A percentile compares a stretch with the other conserved stretches of the same genome.
These are phyloP conservation scores for Eucalyptus sideroxylon DNA, from an alignment of 345 rosid species.

Conservation along the genomic window DNA sequence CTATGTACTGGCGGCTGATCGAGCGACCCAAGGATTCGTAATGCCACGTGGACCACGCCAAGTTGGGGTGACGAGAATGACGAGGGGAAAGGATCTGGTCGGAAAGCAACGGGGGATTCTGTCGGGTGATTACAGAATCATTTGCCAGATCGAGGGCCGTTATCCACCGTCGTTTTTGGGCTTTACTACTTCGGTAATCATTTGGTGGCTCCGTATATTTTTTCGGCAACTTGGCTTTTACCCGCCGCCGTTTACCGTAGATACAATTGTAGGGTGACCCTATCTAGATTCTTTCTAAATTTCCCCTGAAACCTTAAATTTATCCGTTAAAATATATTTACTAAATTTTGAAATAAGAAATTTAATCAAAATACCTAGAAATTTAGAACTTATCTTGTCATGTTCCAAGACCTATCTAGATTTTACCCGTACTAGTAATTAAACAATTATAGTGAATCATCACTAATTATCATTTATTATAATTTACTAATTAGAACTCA, in stretches of 20 bases:
- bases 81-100: not conserved
- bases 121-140: not conserved
- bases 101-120: not conserved
- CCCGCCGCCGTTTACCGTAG: no score
- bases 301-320: rapidly evolving
- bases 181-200: not conserved
- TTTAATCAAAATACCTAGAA: rapidly evolving
- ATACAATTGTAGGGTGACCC: no score
- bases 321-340: rapidly evolving
- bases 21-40: not conserved
- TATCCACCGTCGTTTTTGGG: not conserved
- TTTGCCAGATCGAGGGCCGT: not conserved
- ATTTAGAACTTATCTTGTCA: rapidly evolving
- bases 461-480: rapidly evolving
- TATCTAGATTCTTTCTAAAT: rapidly evolving
- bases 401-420: rapidly evolving
- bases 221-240: no score
- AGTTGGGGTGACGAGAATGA: no score
- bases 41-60: not conserved
- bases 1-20: not conserved
- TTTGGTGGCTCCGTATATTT: not conserved
- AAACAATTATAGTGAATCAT: rapidly evolving
- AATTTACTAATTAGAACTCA: rapidly evolving
- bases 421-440: rapidly evolving
- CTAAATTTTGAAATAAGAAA: rapidly evolving